Evolutionary conservation across 306 rosid species (phyloP), one percentile per base, ranked within the genome.

Genomic region (Rubus parviflorus): DNA sequence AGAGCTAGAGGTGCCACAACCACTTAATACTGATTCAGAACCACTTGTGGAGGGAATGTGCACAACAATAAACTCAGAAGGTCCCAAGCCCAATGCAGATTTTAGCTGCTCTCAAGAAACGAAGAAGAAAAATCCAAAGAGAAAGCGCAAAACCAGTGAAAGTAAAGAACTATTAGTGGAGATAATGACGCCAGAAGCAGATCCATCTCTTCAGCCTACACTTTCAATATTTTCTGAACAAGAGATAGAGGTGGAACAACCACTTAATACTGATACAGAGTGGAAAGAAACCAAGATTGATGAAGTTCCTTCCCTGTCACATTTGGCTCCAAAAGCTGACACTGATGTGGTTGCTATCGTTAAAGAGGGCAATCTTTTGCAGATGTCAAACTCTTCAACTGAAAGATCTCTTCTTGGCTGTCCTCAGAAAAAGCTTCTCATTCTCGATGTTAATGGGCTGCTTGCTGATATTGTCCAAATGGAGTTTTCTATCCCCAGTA

Each of bases 361-460:
- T 13, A 60, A 73, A 79, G 80, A 82, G 72, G 87, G 67, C 17
- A 46, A 73, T 77, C 57, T 8, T 64, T 79, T 83, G 7, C 75
- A 57, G 73, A 62, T 77, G 49, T 80, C 86, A 61, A 46, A 58
- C 70, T 40, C 48, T 72, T 72, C 86, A 35, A 79, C 68, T 48
- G 86, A 54, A 47, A 79, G 84, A 85, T 64, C 78, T 60, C 66
- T 80, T 66, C 76, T 81, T 81, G 66, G 56, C 75, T 43, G 52
- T 79, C 45, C 85, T 72, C 81, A 60, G 82, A 92, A 88, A 61
- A 90, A 95, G 88, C 99, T 95, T 90, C 93, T 95, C 70, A 85
- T 95, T 75, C 97, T 95, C 46, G 99, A 95, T 81, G 78, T 95
- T 77, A 95, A 95, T 85, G 99, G 97, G 15, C 75, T 95, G 66